These are phyloP conservation scores for Salinomyces thailandicus DNA, from an alignment of 2,329 filamentous ascomycete genomes.

Conservation along the genomic window DNA sequence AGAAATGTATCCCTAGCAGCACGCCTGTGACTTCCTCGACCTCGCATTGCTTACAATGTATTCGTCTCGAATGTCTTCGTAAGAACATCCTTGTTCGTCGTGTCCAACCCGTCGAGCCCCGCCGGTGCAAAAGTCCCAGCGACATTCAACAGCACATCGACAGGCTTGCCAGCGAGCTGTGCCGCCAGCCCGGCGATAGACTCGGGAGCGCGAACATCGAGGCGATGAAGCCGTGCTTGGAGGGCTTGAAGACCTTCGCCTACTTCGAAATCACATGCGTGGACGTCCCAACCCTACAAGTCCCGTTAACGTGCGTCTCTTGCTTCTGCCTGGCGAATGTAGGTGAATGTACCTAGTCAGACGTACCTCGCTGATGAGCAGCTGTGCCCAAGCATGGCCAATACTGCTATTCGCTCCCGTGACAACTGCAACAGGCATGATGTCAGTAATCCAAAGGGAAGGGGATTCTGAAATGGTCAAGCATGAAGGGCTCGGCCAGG, in stretches of 20 bases:
- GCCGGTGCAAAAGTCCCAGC: conserved; percentile 27
- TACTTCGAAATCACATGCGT: conserved; percentile 23
- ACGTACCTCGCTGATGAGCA: conserved; percentile 5
- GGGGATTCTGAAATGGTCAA: neutral
- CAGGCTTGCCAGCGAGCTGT: conserved; percentile 20
- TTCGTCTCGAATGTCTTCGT: conserved; percentile 34
- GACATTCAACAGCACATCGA: conserved; percentile 32
- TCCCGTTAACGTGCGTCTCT: too few species aligned
- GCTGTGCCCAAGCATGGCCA: conserved; percentile 5
- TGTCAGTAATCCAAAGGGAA: neutral
- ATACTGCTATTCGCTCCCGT: conserved; percentile 5
- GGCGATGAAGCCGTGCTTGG: conserved; percentile 18
- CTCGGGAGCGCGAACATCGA: conserved; percentile 27
- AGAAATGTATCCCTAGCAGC: too few species aligned
- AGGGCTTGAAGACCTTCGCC: conserved; percentile 24
- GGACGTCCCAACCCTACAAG: conserved; percentile 26
- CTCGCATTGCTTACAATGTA: conserved; percentile 28
- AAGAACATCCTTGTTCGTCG: conserved; percentile 22
- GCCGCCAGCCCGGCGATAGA: conserved; percentile 28
- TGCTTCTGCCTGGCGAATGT: too few species aligned
- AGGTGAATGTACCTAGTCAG: neutral
- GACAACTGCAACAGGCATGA: conserved; percentile 4
- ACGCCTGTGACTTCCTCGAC: too few species aligned
- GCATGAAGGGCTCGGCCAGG: too few species aligned
- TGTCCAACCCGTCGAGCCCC: conserved; percentile 26